Base-by-base conservation (phyloP, 148 eudicot species). In the Rhododendron ferrugineum region DNA sequence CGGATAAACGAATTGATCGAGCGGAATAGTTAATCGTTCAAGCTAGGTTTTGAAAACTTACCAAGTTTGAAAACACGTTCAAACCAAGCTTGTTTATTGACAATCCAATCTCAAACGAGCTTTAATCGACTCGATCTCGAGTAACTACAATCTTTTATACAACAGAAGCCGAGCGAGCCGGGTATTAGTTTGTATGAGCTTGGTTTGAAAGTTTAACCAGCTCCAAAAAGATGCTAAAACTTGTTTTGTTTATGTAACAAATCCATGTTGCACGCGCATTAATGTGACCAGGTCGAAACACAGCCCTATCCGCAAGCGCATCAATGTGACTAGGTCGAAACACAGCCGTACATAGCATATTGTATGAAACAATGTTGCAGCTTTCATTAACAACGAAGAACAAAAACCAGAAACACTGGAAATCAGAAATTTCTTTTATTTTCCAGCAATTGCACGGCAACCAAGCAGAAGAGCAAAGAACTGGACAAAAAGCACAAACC, bases 401-500 rank as follows among this genome's bases (percentile, higher is more conserved):
- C 58, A 54, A 54, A 14, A 54, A 20, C 20, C 64, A 58, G 46
- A 76, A 54, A 76, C 79, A 76, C 4, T 6, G 8, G 11, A 20
- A 76, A 76, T 22, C 30, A 76, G 2, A 37, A 18, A 7, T 10
- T 50, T 80, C 37, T 15, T 16, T 50, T 54, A 3, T 52, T 80
- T 80, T 60, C 50, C 34, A 5, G 4, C 30, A 23, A 22, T 37
- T 81, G 40, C 23, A 56, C 15, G 11, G 15, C 68, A 82, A 20
- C 78, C 78, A 64, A 44, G 23, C 56, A n/a, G 2, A 52, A 14
- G 18, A 23, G 8, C 37, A 13, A 83, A 34, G 30, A 62, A 52
- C 49, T 9, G 70, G 5, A 60, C 16, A 22, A 13, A 23, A 26
- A 54, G 56, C 13, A 88, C 80, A 72, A 44, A 96, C 99, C 98